Base-by-base conservation (phyloP, 805 yeast species). In the Teunomyces kruisii region DNA sequence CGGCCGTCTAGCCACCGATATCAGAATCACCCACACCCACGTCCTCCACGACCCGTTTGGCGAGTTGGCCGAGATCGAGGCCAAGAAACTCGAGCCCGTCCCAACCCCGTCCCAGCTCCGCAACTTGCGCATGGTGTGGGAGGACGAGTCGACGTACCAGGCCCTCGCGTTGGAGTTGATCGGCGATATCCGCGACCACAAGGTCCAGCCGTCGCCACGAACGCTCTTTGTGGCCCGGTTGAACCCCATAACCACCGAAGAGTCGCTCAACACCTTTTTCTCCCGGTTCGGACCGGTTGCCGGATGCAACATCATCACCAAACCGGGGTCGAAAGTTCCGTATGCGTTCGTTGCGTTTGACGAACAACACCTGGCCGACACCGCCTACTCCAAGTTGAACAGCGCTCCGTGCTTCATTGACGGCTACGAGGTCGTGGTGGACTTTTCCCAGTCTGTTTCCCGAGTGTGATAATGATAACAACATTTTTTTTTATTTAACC, bases 261-360 rank as follows among this genome's bases (percentile, higher is more conserved):
- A 76, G 4, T 87, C 84, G 40, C 57, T 84, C 22, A 64, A 68
- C 32, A 58, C 75, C 27, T 78, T 84, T 10, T 84, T 84, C 54
- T 67, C 77, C n/a, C 65, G 86, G 42, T 84, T 83, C 64, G 90
- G 90, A 1, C 50, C 61, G 5, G 76, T 84, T 14, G 46, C 53
- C 1, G 70, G 78, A 1, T 75, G 81, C 46, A 82, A 81, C 42
- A 64, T 84, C 12, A 69, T 83, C 10, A 58, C 67, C 32, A 85
- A 80, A 50, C 72, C 81, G 0, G 75, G 78, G 0, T 72, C 72
- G 12, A 78, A 83, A 1, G 54, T 81, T 31, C 75, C 79, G 42
- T 84, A 84, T 55, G 91, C 83, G 2, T 84, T 84, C 49, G 76
- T 84, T 26, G 86, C 83, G 53, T 84, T 66, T 55, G 71, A 67